Percentiles rank a stretch among this genome's conserved stretches.
These are phyloP conservation scores for Bacterosira constricta DNA, from an alignment of 108 stramenopile species.

Conservation along the genomic window DNA sequence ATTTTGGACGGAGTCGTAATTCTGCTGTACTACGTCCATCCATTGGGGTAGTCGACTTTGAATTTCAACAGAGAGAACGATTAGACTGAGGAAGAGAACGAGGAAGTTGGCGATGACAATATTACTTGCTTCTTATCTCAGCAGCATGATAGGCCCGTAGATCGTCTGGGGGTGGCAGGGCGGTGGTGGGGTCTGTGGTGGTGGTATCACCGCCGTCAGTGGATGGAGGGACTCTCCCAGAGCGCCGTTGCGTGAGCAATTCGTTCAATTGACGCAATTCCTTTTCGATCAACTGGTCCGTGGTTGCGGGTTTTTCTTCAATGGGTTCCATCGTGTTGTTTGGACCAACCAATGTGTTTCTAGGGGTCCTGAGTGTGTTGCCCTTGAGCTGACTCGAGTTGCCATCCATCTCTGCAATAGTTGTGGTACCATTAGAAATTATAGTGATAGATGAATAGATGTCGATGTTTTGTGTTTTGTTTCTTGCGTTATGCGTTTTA, in stretches of 20 bases:
- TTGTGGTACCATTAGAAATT: no score
- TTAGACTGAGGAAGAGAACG: slow-evolving; percentile 75
- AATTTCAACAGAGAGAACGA: slow-evolving; percentile 86
- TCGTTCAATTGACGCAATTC: slow-evolving; percentile 42
- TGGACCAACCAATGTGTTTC: no score
- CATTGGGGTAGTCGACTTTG: slow-evolving; percentile 77
- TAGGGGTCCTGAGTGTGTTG: no score
- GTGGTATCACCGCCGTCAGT: background rate
- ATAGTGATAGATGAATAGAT: no score
- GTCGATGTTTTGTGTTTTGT: no score
- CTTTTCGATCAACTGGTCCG: slow-evolving; percentile 37
- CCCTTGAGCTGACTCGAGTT: no score
- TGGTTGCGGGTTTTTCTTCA: no score
- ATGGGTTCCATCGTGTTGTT: no score
- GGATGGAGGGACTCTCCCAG: background rate
- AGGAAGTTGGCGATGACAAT: slow-evolving; percentile 81
- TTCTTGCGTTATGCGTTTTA: no score
- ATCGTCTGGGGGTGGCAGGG: slow-evolving; percentile 12
- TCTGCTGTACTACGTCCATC: slow-evolving; percentile 67
- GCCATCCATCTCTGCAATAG: no score
- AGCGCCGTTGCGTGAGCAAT: slow-evolving; percentile 11
- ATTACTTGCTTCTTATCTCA: slow-evolving; percentile 85
- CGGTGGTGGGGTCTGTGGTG: background rate
- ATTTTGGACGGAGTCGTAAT: slow-evolving; percentile 79
- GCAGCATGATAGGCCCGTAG: slow-evolving; percentile 22